Evolutionary conservation across 2,329 filamentous ascomycete species (phyloP), one percentile per base, ranked within the genome.

Genomic region (Elsinoe perseae): DNA sequence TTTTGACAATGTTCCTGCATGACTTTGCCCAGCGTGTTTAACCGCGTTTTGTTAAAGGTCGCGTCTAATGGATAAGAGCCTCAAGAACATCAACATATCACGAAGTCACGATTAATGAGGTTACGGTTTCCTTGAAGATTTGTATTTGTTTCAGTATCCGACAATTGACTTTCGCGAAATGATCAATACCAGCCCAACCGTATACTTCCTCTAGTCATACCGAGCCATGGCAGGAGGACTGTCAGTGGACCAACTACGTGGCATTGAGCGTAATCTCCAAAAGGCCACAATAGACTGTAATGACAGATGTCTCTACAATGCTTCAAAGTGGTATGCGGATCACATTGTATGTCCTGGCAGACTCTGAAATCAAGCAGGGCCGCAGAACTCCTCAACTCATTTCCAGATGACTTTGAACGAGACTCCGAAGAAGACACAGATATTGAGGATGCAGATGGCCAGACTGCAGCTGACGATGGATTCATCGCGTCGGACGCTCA

Each of bases 261-360:
- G 36, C 2, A 56, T 56, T 18, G 53, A 56, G 53, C 21, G 28
- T 25, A 36, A 88, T 30, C 78, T 96, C 42, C 89, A 95, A 69
- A 86, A 90, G 65, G 89, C 92, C 27, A 85, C 93, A 2, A 79
- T 93, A 21, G 90, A 90, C 68, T 97, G 91, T 74, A 95, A 90
- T 1, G 93, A 98, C 69, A 80, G 93, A 69, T 95, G 93, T 70
- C 80, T 98, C 10, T 97, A 96, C 67, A 91, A 96, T 66, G 93
- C 92, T 5, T 86, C 93, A 25, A 97, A 97, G 83, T 98, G 93
- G 93, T 95, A 66, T 34, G 66, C 58, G 23, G 20, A 1, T 18
- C 12, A 69, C 57, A 65, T 27, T 30, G 16, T 34, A 50, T 60
- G 50, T 44, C n/a, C n/a, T n/a, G n/a, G 21, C 32, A 38, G 30